Evolutionary conservation across 495 filamentous ascomycete genomes (phyloP), one percentile per base, ranked within the genome.

Genomic region (Daldinia childiae): DNA sequence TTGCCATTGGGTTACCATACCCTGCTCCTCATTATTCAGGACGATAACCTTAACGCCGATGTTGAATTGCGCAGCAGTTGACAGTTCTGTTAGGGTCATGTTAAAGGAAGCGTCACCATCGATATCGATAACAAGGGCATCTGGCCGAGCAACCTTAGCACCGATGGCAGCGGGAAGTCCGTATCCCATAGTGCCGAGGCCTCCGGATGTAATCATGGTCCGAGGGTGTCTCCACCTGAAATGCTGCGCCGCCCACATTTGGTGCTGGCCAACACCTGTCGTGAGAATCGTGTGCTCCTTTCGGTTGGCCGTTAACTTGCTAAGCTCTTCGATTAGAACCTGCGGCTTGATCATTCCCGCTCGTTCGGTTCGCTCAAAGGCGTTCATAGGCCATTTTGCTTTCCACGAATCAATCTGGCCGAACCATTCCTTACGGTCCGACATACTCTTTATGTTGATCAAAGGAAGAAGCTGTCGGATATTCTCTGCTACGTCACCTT

Each of bases 1-100:
- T 79, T 97, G 95, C 92, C 94, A 96, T 81, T 98, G 94, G 3
- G 95, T 97, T 3, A 98, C 93, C 95, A 98, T 98, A 60, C 92
- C 92, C 79, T 97, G 94, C 78, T 97, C 94, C 80, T 97, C 94
- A 77, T 98, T 98, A 81, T 98, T 98, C 5, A 98, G 80, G 45
- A 98, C 82, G 67, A 98, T 90, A 56, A 98, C 83, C 84, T 98
- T 98, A 78, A 95, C 89, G 54, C 90, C 93, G 77, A 97, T 95
- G 79, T 94, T 90, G 84, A 97, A 97, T 78, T 98, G 93, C 15
- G 89, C 86, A 21, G 92, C 93, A 0, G 95, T 97, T n/a, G 88
- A 89, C 62, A 98, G 85, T 79, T 98, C 95, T 6, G 93, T 94
- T 54, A 97, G 84, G 26, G 95, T 97, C 95, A 98, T 98, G 82